Conservation (phyloP, 1,284 basidiomycete species). For the Naganishia sp. region DNA sequence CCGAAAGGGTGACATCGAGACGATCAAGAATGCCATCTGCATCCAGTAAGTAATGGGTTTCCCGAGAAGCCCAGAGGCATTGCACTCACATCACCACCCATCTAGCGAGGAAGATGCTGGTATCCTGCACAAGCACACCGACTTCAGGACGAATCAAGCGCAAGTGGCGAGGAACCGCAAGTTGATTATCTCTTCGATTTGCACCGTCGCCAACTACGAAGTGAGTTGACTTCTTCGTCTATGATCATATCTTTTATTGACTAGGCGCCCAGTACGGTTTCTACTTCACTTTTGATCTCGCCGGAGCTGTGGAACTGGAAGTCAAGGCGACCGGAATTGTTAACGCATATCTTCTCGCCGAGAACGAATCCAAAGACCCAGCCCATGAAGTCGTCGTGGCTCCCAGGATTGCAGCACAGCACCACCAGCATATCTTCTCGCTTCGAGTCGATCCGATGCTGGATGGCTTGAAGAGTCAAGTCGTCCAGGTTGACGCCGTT, state of each 20-base stretch:
- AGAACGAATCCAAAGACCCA: slow-evolving; percentile 54
- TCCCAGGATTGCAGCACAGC: slow-evolving; percentile 72
- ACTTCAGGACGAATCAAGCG: slow-evolving; percentile 49
- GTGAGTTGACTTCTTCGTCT: slow-evolving; percentile 44
- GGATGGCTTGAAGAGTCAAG: slow-evolving; percentile 80
- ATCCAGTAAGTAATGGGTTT: slow-evolving; percentile 47
- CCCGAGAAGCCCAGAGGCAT: slow-evolving; percentile 55
- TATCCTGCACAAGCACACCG: slow-evolving; percentile 39
- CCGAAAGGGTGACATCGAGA: slow-evolving; percentile 49
- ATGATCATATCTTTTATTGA: background rate
- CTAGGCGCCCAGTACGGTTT: slow-evolving; percentile 38
- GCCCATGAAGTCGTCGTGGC: slow-evolving; percentile 70
- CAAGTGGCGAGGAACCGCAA: slow-evolving; percentile 56
- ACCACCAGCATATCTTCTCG: slow-evolving; percentile 71
- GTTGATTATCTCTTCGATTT: slow-evolving; percentile 56
- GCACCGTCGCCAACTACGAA: slow-evolving; percentile 53
- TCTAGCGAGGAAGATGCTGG: slow-evolving; percentile 48
- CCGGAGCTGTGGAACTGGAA: slow-evolving; percentile 54
- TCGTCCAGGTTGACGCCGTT: slow-evolving; percentile 78
- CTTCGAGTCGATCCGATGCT: slow-evolving; percentile 78
- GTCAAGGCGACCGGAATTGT: slow-evolving; percentile 71
- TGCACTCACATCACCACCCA: background rate
- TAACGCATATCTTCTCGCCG: slow-evolving; percentile 52
- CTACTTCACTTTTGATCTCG: slow-evolving; percentile 41
- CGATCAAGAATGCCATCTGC: slow-evolving; percentile 48